These are phyloP conservation scores for Yamadazyma atmosphaerica DNA, from an alignment of 1,139 yeast species.

Conservation along the genomic window DNA sequence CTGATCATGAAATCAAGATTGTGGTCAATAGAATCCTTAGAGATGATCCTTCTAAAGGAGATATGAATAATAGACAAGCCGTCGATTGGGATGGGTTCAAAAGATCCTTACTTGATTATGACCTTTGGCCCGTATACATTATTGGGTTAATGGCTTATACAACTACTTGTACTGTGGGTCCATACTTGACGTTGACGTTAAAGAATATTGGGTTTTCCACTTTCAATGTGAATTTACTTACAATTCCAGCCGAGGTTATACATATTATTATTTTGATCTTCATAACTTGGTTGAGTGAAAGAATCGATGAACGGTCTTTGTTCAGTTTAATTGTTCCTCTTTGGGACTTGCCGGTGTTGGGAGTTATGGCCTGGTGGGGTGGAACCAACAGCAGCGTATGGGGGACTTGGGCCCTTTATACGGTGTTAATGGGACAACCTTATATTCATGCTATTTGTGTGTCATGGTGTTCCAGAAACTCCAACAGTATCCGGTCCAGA, in stretches of 20 bases:
- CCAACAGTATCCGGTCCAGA: constrained; percentile 59
- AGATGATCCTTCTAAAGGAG: constrained; percentile 71
- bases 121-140: constrained; percentile 59
- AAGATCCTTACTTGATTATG: constrained; percentile 49
- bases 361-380: constrained; percentile 49
- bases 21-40: constrained; percentile 61
- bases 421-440: constrained; percentile 49
- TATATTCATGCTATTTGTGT: constrained; percentile 56
- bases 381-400: constrained; percentile 48
- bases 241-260: constrained; percentile 50
- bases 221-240: constrained; percentile 52
- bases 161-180: constrained; percentile 38
- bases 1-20: constrained; percentile 60
- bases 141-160: constrained; percentile 51
- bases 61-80: constrained; percentile 65
- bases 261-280: constrained; percentile 37
- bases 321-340: constrained; percentile 36
- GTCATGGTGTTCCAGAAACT: constrained; percentile 60
- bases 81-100: constrained; percentile 39
- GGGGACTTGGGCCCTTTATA: constrained; percentile 53
- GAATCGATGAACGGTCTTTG: constrained; percentile 34
- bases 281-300: constrained; percentile 42
- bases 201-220: constrained; percentile 56
- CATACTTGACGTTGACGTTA: constrained; percentile 55
- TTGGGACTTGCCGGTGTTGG: constrained; percentile 38